Percentiles rank a stretch among this genome's conserved stretches.
These are phyloP conservation scores for Stellera chamaejasme DNA, from an alignment of 345 rosid species.

Conservation along the genomic window DNA sequence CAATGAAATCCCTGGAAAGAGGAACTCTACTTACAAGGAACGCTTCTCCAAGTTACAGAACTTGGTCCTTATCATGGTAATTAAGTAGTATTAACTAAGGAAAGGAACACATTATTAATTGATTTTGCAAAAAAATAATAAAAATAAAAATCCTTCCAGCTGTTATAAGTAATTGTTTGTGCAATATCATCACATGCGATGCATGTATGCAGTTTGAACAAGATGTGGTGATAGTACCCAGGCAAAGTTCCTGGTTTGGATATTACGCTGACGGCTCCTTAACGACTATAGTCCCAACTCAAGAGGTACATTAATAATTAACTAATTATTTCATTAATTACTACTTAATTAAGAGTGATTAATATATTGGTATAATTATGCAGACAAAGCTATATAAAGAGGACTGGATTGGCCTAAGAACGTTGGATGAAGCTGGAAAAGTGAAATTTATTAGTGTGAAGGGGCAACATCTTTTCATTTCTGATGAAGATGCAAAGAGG, in stretches of 20 bases:
- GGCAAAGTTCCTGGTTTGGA: slow-evolving; percentile 93
- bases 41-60: slow-evolving; percentile 65
- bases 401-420: slow-evolving; percentile 76
- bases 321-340: not conserved
- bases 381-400: slow-evolving; percentile 55
- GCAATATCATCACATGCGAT: not conserved
- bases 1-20: slow-evolving; percentile 55
- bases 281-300: slow-evolving; percentile 34
- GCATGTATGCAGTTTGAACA: slow-evolving; percentile 44
- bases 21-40: slow-evolving; percentile 60
- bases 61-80: slow-evolving; percentile 85
- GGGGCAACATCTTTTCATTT: slow-evolving; percentile 45
- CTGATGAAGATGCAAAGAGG: slow-evolving; percentile 37
- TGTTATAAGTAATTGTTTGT: not conserved
- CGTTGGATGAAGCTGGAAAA: slow-evolving; percentile 57
- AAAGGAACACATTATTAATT: not conserved
- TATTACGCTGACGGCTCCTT: slow-evolving; percentile 77
- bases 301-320: slow-evolving; percentile 33
- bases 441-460: slow-evolving; percentile 55
- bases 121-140: not conserved
- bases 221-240: slow-evolving; percentile 71
- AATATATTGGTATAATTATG: not conserved
- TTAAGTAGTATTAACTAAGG: slow-evolving; percentile 2
- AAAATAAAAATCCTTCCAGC: not conserved
- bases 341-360: too few relatives aligned